phyloP scores from a whole-genome alignment of 179 eudicot species.

The Sideroxylon spinosum region DNA sequence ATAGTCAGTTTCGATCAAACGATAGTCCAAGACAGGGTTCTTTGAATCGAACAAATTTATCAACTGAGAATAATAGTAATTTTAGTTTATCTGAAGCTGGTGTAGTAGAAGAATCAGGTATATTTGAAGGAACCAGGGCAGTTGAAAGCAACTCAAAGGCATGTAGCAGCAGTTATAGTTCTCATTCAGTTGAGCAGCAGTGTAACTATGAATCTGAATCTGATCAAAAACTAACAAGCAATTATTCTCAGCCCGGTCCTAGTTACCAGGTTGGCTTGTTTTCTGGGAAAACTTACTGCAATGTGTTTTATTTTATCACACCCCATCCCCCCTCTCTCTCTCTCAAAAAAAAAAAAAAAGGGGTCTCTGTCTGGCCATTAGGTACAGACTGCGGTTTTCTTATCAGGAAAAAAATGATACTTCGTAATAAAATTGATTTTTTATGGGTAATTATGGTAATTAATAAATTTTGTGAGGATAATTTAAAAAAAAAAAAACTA shows the following conservation, averaged over 20 bases:
- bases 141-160: conserved; percentile 35
- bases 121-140: conserved; percentile 23
- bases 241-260: conserved; percentile 26
- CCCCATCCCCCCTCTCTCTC: too few species aligned
- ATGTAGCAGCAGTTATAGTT: conserved; percentile 37
- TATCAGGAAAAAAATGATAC: too few species aligned
- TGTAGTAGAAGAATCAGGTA: conserved; percentile 19
- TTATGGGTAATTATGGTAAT: too few species aligned
- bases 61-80: conserved; percentile 18
- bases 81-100: conserved; percentile 27
- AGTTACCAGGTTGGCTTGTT: conserved; percentile 25
- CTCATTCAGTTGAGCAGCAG: conserved; percentile 47
- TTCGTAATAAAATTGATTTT: too few species aligned
- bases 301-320: neutral
- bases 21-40: conserved; percentile 27
- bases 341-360: too few species aligned
- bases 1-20: conserved; percentile 34
- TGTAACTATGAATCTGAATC: conserved; percentile 44
- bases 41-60: conserved; percentile 13
- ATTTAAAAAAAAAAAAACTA: too few species aligned
- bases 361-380: too few species aligned
- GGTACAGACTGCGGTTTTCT: too few species aligned
- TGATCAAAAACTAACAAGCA: conserved; percentile 26
- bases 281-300: neutral
- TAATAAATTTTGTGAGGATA: too few species aligned